Percentiles rank a stretch among this genome's conserved stretches.
Conservation (phyloP, 2,329 filamentous ascomycete genomes). For the Colletotrichum phormii region DNA sequence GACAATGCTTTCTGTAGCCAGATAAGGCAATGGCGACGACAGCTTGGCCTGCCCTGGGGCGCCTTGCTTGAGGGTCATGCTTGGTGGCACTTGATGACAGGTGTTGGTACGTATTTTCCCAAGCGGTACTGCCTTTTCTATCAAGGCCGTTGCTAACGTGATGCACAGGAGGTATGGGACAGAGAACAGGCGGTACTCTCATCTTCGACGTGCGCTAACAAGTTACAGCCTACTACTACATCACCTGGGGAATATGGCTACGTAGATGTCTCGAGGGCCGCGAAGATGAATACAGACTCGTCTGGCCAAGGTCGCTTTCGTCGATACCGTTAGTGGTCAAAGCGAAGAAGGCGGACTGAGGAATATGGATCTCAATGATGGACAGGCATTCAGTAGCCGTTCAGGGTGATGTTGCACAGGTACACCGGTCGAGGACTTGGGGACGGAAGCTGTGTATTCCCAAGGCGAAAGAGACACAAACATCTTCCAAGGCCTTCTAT, state of each 20-base stretch:
- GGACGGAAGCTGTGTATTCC: background rate
- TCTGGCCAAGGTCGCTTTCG: slow-evolving; percentile 74
- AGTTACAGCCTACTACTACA: slow-evolving; percentile 78
- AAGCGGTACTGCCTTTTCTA: slow-evolving; percentile 20
- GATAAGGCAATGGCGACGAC: slow-evolving; percentile 73
- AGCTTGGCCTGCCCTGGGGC: slow-evolving; percentile 83
- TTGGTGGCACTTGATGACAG: slow-evolving; percentile 83
- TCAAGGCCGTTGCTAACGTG: slow-evolving; percentile 39
- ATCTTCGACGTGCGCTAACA: slow-evolving; percentile 13
- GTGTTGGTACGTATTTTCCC: slow-evolving; percentile 63
- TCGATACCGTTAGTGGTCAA: slow-evolving; percentile 62
- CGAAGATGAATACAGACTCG: slow-evolving; percentile 77
- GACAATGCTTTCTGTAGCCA: slow-evolving; percentile 81
- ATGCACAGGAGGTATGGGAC: slow-evolving; percentile 41
- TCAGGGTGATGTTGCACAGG: background rate
- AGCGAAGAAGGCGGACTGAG: slow-evolving; percentile 42
- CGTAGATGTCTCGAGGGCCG: slow-evolving; percentile 79
- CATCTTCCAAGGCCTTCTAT: background rate
- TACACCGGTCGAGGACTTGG: background rate
- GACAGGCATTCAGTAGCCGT: too few relatives aligned
- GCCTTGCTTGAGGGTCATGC: slow-evolving; percentile 71
- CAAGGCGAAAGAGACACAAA: background rate
- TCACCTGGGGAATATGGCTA: slow-evolving; percentile 86
- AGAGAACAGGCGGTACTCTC: background rate
- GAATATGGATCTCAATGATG: background rate